Evolutionary conservation across 2,329 filamentous ascomycete species (phyloP).

Genomic region (Leptosphaerulina australis): DNA sequence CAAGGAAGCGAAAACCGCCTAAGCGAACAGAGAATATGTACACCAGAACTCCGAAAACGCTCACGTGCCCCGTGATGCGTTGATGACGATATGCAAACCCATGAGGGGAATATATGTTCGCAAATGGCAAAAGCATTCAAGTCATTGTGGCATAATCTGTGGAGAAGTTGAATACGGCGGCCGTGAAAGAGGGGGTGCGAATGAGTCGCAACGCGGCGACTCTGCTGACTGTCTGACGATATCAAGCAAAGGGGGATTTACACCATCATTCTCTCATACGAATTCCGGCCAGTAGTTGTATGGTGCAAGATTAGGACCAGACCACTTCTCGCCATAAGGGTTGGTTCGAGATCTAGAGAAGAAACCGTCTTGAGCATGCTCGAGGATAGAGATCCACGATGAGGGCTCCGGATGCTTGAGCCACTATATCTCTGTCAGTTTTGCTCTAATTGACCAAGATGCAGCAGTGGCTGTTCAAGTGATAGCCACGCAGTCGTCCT

Average conservation of each 20-base stretch:
- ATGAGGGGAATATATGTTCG: not conserved
- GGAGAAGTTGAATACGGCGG: not conserved
- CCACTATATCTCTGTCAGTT: slow-evolving; percentile 53
- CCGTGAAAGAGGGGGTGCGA: not conserved
- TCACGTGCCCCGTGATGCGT: not conserved
- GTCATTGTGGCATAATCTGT: too few relatives aligned
- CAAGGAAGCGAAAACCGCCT: not conserved
- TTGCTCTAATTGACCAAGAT: slow-evolving; percentile 17
- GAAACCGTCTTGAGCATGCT: slow-evolving; percentile 61
- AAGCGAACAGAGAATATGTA: not conserved
- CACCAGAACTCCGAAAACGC: not conserved
- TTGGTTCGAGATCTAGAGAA: slow-evolving; percentile 58
- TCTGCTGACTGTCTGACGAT: too few relatives aligned
- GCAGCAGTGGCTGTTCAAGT: slow-evolving; percentile 1
- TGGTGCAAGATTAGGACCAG: slow-evolving; percentile 53
- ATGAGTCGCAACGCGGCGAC: slow-evolving; percentile 5
- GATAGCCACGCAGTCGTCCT: not conserved
- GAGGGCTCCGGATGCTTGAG: slow-evolving; percentile 62
- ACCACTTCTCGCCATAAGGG: slow-evolving; percentile 61
- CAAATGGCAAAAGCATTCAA: not conserved
- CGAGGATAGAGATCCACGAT: slow-evolving; percentile 61
- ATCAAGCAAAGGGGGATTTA: not conserved
- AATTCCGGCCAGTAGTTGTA: slow-evolving; percentile 61
- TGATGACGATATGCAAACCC: not conserved
- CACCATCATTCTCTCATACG: slow-evolving; percentile 43